A percentile compares a stretch with the other conserved stretches of the same genome.
Conservation (phyloP, 805 yeast species). For the Candida germanica region DNA sequence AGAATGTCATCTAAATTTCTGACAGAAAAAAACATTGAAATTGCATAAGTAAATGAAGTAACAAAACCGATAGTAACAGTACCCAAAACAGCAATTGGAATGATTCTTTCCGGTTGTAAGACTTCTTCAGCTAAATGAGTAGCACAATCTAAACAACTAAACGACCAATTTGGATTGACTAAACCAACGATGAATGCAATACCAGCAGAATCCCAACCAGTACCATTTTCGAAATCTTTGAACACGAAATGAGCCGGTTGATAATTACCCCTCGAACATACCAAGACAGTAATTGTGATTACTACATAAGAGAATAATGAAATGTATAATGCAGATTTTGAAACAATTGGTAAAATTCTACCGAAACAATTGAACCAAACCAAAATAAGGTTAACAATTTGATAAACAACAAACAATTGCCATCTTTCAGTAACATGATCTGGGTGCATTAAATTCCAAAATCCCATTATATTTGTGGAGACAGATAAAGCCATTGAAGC, state of each 20-base stretch:
- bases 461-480: conserved; percentile 34
- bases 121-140: conserved; percentile 72
- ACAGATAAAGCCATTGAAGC: conserved; percentile 38
- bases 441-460: conserved; percentile 37
- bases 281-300: conserved; percentile 52
- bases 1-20: conserved; percentile 49
- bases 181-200: conserved; percentile 69
- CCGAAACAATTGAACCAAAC: conserved; percentile 51
- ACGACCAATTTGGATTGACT: conserved; percentile 68
- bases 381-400: conserved; percentile 41
- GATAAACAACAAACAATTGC: conserved; percentile 53
- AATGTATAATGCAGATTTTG: conserved; percentile 47
- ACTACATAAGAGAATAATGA: conserved; percentile 52
- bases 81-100: conserved; percentile 60
- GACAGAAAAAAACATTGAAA: conserved; percentile 59
- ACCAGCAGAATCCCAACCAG: conserved; percentile 60
- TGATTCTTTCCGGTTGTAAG: conserved; percentile 52
- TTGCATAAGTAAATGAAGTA: conserved; percentile 53
- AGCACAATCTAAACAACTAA: conserved; percentile 66
- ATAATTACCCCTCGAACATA: conserved; percentile 50
- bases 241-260: conserved; percentile 54
- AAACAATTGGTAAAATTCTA: conserved; percentile 48
- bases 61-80: conserved; percentile 64
- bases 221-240: conserved; percentile 48
- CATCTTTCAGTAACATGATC: conserved; percentile 35